These are phyloP conservation scores for Microdochium bolleyi DNA, from an alignment of 2,329 filamentous ascomycete species.

Conservation along the genomic window DNA sequence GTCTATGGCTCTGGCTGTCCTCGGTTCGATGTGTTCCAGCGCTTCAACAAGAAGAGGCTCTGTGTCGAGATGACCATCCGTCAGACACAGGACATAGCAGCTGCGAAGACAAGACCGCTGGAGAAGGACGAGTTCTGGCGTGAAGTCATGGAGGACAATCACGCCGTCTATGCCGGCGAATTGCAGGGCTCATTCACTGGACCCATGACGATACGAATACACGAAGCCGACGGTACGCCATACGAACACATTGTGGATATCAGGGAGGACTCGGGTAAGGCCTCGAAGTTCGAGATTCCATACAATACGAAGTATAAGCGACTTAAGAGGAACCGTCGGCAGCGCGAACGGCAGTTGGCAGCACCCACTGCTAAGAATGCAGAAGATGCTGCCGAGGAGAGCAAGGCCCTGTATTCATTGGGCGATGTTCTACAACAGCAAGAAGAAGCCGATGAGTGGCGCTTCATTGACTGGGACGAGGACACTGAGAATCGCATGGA, in stretches of 20 bases:
- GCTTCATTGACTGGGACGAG: slow-evolving; percentile 78
- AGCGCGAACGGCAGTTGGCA: slow-evolving; percentile 51
- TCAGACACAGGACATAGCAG: slow-evolving; percentile 56
- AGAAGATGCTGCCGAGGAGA: slow-evolving; percentile 63
- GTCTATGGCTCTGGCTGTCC: slow-evolving; percentile 83
- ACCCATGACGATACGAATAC: slow-evolving; percentile 95
- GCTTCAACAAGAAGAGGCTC: slow-evolving; percentile 96
- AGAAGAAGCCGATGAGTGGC: slow-evolving; percentile 79
- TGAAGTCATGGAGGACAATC: slow-evolving; percentile 71
- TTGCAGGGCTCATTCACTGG: slow-evolving; percentile 82
- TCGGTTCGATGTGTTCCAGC: slow-evolving; percentile 74
- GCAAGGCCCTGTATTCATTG: slow-evolving; percentile 73
- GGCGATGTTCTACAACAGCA: slow-evolving; percentile 82
- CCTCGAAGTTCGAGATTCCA: slow-evolving; percentile 79
- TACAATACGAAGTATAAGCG: slow-evolving; percentile 99
- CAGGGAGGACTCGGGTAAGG: slow-evolving; percentile 71
- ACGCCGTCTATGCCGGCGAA: slow-evolving; percentile 59
- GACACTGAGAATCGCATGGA: slow-evolving; percentile 90
- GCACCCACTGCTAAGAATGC: slow-evolving; percentile 27
- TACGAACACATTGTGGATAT: slow-evolving; percentile 98
- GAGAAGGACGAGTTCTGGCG: slow-evolving; percentile 72
- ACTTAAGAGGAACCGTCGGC: slow-evolving; percentile 69
- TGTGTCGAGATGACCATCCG: slow-evolving; percentile 86
- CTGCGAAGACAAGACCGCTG: slow-evolving; percentile 41
- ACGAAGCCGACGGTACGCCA: slow-evolving; percentile 95